Evolutionary conservation across 2,329 filamentous ascomycete genomes (phyloP).

Genomic region (Berkeleyomyces rouxiae): DNA sequence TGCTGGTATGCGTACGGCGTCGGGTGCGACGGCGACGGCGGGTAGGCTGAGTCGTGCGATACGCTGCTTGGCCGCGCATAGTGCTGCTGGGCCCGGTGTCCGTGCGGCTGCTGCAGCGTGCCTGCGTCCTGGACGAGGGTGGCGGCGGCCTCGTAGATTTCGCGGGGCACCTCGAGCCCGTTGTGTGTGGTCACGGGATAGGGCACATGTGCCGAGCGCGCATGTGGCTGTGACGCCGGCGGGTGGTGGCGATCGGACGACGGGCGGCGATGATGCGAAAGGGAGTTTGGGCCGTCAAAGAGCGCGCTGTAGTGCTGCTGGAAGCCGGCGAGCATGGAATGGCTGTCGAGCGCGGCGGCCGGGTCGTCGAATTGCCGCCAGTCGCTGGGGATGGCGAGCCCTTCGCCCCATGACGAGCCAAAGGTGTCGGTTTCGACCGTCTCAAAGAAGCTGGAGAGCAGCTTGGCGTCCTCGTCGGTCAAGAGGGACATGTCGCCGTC

Average conservation of each 20-base stretch:
- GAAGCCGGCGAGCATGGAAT: conserved; percentile 16
- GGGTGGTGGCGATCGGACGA: not conserved
- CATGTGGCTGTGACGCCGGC: not conserved
- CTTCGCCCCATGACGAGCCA: conserved; percentile 34
- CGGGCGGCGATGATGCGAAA: not conserved
- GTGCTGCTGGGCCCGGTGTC: conserved; percentile 22
- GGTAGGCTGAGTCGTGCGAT: not conserved
- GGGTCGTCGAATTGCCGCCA: conserved; percentile 32
- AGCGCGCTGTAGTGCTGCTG: conserved; percentile 9
- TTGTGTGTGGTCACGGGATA: not conserved
- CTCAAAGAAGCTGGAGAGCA: conserved; percentile 41
- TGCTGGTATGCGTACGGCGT: not conserved
- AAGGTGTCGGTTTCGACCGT: conserved; percentile 35
- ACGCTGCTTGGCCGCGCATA: conserved; percentile 13
- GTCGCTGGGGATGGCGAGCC: conserved; percentile 31
- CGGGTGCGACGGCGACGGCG: not conserved
- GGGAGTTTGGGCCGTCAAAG: conserved; percentile 17
- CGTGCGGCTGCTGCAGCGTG: conserved; percentile 26
- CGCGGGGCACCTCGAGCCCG: conserved; percentile 6
- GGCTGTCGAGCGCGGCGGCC: conserved; percentile 15
- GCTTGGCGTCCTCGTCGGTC: conserved; percentile 42
- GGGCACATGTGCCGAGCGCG: not conserved
- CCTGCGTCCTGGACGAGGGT: conserved; percentile 13
- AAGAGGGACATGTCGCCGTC: conserved; percentile 49
- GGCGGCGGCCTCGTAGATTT: conserved; percentile 12